Percentiles rank a stretch among this genome's conserved stretches.
These are phyloP conservation scores for Carpinus fangiana DNA, from an alignment of 306 rosid species.

Conservation along the genomic window DNA sequence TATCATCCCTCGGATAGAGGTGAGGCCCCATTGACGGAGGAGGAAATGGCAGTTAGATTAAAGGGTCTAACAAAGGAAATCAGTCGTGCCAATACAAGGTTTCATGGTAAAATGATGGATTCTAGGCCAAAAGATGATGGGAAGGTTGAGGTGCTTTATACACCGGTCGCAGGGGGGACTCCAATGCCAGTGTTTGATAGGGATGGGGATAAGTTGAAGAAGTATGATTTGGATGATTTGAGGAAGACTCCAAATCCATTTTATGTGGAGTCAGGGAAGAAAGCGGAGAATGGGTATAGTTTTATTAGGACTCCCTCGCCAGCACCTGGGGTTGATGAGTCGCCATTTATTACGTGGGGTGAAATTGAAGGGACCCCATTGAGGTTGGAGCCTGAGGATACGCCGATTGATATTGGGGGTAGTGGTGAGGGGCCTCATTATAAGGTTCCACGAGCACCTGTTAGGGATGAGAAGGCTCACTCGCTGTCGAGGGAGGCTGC, in stretches of 20 bases:
- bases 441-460: slow-evolving; percentile 69
- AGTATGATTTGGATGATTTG: slow-evolving; percentile 94
- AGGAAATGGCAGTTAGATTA: slow-evolving; percentile 66
- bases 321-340: slow-evolving; percentile 86
- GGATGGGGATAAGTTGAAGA: slow-evolving; percentile 72
- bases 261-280: slow-evolving; percentile 75
- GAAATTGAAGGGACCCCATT: slow-evolving; percentile 91
- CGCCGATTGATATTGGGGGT: slow-evolving; percentile 79
- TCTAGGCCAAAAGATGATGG: slow-evolving; percentile 81
- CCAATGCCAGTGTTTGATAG: slow-evolving; percentile 62
- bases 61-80: slow-evolving; percentile 85
- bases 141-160: slow-evolving; percentile 66
- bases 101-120: slow-evolving; percentile 77
- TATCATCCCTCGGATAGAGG: slow-evolving; percentile 93
- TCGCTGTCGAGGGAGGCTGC: slow-evolving; percentile 91
- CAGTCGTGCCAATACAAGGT: slow-evolving; percentile 57
- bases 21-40: slow-evolving; percentile 81
- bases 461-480: slow-evolving; percentile 88
- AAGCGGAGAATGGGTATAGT: slow-evolving; percentile 81
- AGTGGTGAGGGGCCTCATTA: slow-evolving; percentile 90
- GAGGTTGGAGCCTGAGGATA: slow-evolving; percentile 90
- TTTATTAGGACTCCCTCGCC: slow-evolving; percentile 92
- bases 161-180: slow-evolving; percentile 77
- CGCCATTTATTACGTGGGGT: slow-evolving; percentile 97
- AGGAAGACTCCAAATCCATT: slow-evolving; percentile 89